A percentile compares a stretch with the other conserved stretches of the same genome.
phyloP scores from a whole-genome alignment of 306 rosid genomes.

The Spatholobus suberectus region DNA sequence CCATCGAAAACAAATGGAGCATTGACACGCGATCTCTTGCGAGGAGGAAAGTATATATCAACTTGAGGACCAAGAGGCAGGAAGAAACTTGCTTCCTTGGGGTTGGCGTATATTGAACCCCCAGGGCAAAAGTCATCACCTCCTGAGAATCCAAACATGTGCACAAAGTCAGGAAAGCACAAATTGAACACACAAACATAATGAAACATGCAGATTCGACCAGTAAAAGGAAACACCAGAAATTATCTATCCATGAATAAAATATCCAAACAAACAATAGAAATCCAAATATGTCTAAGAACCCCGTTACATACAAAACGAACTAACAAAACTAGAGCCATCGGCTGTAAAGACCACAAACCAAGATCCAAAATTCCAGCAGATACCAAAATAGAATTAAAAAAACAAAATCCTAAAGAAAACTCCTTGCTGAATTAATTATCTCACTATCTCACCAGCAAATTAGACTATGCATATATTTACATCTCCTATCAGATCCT shows the following conservation, averaged over 20 bases:
- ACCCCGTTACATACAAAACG: background rate
- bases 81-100: conserved; percentile 79
- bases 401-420: background rate
- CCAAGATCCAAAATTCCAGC: conserved; percentile 1
- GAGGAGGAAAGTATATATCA: conserved; percentile 78
- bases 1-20: conserved; percentile 68
- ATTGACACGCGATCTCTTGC: conserved; percentile 84
- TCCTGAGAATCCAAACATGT: conserved; percentile 54
- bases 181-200: background rate
- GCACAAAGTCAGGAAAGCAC: conserved; percentile 33
- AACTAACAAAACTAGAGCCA: background rate
- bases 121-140: conserved; percentile 76
- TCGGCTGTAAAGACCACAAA: background rate
- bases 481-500: conserved; percentile 34
- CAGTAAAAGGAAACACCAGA: background rate
- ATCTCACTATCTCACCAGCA: background rate
- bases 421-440: background rate
- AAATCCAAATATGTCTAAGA: background rate
- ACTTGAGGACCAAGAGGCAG: conserved; percentile 71
- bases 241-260: background rate
- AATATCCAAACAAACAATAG: conserved; percentile 1
- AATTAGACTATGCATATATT: background rate
- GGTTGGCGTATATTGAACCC: conserved; percentile 75
- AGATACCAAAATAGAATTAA: background rate
- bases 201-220: background rate